These are phyloP conservation scores for Rhexocercosporidium sp. DNA, from an alignment of 2,329 filamentous ascomycete species.

Conservation along the genomic window DNA sequence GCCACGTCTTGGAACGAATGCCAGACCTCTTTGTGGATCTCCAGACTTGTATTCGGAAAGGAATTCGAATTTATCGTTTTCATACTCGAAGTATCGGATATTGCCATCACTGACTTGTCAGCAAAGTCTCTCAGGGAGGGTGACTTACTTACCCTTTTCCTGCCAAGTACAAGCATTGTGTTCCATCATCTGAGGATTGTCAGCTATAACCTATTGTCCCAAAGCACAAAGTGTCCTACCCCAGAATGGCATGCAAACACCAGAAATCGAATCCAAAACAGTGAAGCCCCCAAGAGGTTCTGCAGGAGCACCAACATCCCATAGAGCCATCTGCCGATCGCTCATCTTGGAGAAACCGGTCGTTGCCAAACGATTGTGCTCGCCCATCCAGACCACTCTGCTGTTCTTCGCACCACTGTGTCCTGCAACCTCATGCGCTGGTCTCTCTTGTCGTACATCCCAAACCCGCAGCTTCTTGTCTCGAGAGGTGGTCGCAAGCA, in stretches of 20 bases:
- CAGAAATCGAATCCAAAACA: slow-evolving; percentile 92
- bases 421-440: slow-evolving; percentile 82
- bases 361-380: slow-evolving; percentile 93
- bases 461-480: slow-evolving; percentile 98
- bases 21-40: slow-evolving; percentile 92
- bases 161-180: slow-evolving; percentile 92
- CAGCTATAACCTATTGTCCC: slow-evolving; percentile 36
- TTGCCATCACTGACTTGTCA: slow-evolving; percentile 78
- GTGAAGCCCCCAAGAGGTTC: slow-evolving; percentile 91
- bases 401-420: slow-evolving; percentile 97
- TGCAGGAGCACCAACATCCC: slow-evolving; percentile 81
- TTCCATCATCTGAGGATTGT: slow-evolving; percentile 72
- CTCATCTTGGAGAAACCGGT: slow-evolving; percentile 99
- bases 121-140: neutral
- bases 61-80: slow-evolving; percentile 98
- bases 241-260: slow-evolving; percentile 99
- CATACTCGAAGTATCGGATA: slow-evolving; percentile 98
- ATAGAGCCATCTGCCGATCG: slow-evolving; percentile 92
- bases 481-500: slow-evolving; percentile 89
- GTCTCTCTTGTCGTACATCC: slow-evolving; percentile 93
- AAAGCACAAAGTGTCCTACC: slow-evolving; percentile 52
- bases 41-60: slow-evolving; percentile 96
- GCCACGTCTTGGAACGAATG: slow-evolving; percentile 92
- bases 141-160: slow-evolving; percentile 80
- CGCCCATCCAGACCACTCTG: slow-evolving; percentile 94